Base-by-base conservation (phyloP, 1,139 yeast species). In the Suhomyces bribrorum region DNA sequence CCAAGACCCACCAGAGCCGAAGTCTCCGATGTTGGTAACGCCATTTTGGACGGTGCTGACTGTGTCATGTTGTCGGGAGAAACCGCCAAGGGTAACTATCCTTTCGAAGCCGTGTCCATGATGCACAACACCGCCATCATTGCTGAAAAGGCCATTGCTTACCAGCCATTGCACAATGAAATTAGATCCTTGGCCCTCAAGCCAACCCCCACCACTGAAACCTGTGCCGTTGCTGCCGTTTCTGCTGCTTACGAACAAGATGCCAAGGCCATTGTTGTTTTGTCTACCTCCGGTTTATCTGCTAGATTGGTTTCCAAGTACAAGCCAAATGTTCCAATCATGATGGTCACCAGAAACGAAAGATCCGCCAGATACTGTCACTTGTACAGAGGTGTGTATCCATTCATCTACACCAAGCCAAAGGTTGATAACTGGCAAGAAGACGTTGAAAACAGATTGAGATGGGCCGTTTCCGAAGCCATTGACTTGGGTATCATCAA, bases 1-100 rank as follows among this genome's bases (percentile, higher is more conserved):
- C 99, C 99, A 66, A 86, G 98, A 74, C 98, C 99, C 71, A 92
- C 99, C 65, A 87, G 99, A 77, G 99, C 99, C 56, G 99, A 92
- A 77, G 97, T 92, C 49, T 85, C 96, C 41, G 99, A 92, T 70
- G 98, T 94, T 50, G 98, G 98, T 75, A 92, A 92, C 71, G 98
- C 98, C 56, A 86, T 94, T 57, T 81, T 92, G 66, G 99, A 92
- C 64, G 99, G 99, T 74, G 97, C 97, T 61, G 99, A 92, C 77
- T 92, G 97, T 85, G 96, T 90, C 64, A 92, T 92, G 98, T 81
- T 92, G 69, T 86, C 96, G 41, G 98, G 98, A 66, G 99, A 92
- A 77, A 92, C 99, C 56, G 98, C 99, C 62, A 92, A 94, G 83
- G 99, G 99, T 77, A 79, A 82, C 77, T 92, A 92, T 77, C 98